These are phyloP conservation scores for Sphagnum magellanicum DNA, from an alignment of 228 moss, liverwort and hornwort species.

Conservation along the genomic window DNA sequence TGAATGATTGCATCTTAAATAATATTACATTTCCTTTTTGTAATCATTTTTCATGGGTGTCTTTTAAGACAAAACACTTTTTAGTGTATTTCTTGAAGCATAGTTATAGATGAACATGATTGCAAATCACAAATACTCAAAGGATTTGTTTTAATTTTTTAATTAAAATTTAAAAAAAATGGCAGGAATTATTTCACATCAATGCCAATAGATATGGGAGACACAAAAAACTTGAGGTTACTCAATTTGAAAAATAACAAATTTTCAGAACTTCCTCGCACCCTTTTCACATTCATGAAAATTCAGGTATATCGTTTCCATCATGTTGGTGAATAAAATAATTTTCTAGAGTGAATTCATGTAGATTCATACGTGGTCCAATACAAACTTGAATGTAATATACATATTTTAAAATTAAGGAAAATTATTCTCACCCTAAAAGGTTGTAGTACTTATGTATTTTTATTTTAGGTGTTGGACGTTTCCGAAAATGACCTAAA, in stretches of 20 bases:
- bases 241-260: conserved; percentile 55
- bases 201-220: conserved; percentile 55
- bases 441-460: neutral
- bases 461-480: conserved; percentile 29
- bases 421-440: neutral
- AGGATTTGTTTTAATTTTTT: neutral
- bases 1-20: neutral
- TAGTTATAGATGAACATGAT: neutral
- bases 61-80: too few species aligned
- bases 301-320: conserved; percentile 32
- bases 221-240: conserved; percentile 47
- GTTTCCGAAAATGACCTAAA: conserved; percentile 52
- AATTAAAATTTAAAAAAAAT: neutral
- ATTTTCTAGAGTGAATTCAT: neutral
- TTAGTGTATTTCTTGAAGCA: neutral
- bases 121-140: neutral
- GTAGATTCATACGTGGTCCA: neutral
- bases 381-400: conserved; percentile 3
- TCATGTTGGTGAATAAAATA: neutral
- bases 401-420: neutral
- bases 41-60: too few species aligned
- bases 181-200: conserved; percentile 43
- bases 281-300: conserved; percentile 51
- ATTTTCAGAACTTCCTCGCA: conserved; percentile 61
- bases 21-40: too few species aligned